phyloP scores from a whole-genome alignment of 2,329 filamentous ascomycete species.

The Penicillium verrucosum region DNA sequence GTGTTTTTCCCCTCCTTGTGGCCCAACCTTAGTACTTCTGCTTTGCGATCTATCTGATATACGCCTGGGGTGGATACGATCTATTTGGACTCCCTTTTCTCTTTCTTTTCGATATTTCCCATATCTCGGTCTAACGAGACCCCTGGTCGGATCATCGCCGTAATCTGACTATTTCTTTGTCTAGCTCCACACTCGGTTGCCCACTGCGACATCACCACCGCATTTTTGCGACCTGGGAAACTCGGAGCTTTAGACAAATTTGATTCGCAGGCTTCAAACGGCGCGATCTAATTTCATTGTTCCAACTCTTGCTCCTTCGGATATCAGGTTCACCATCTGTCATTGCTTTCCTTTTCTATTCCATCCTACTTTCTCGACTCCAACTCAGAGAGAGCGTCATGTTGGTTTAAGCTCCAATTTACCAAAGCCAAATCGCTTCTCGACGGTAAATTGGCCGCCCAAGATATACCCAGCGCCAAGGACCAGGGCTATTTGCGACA shows the following conservation, averaged over 20 bases:
- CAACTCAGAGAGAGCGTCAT: conserved; percentile 1
- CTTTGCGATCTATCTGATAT: conserved; percentile 21
- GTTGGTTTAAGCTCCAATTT: not conserved
- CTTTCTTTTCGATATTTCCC: conserved; percentile 5
- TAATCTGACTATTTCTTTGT: conserved; percentile 22
- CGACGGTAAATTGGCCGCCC: not conserved
- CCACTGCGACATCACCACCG: conserved; percentile 8
- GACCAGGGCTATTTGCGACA: not conserved
- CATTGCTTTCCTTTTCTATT: not conserved
- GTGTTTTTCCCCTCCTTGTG: conserved; percentile 8
- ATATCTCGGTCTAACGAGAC: conserved; percentile 2
- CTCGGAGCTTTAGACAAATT: conserved; percentile 5
- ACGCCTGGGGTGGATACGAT: conserved; percentile 7
- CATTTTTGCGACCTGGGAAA: conserved; percentile 17
- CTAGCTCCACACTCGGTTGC: conserved; percentile 16
- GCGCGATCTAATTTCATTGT: conserved; percentile 15
- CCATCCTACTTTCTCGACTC: not conserved
- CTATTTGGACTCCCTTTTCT: not conserved
- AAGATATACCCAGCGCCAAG: not conserved
- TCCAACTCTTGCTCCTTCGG: not conserved
- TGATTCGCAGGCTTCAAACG: conserved; percentile 2
- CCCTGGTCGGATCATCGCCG: conserved; percentile 13
- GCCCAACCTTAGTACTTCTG: conserved; percentile 12
- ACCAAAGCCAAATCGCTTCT: not conserved
- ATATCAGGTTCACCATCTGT: not conserved